Percentiles rank a stretch among this genome's conserved stretches.
Conservation (phyloP, 2,329 filamentous ascomycete genomes). For the Bipolaris zeicola region DNA sequence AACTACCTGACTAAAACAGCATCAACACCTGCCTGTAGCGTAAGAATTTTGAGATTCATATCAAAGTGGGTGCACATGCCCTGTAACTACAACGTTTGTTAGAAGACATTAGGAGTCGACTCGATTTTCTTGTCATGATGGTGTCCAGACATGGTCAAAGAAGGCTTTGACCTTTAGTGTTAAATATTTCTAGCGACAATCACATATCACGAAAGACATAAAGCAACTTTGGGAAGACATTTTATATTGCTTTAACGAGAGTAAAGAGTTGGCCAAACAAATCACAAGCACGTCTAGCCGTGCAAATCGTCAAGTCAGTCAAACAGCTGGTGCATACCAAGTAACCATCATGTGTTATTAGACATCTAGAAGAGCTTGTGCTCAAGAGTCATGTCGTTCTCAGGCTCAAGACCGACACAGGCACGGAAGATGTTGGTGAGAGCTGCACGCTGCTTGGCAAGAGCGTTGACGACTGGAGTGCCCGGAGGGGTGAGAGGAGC, state of each 20-base stretch:
- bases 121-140: background rate
- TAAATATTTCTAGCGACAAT: background rate
- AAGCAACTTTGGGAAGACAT: background rate
- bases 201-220: background rate
- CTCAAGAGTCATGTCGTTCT: constrained; percentile 98
- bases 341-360: background rate
- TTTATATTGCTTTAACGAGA: constrained; percentile 29
- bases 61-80: no score
- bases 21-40: background rate
- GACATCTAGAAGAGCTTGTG: constrained; percentile 80
- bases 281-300: background rate
- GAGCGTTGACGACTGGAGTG: constrained; percentile 91
- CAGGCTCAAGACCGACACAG: constrained; percentile 93
- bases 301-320: background rate
- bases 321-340: background rate
- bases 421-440: constrained; percentile 99
- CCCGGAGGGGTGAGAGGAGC: constrained; percentile 92
- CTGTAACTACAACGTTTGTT: background rate
- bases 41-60: background rate
- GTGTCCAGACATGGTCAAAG: no score
- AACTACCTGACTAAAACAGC: background rate
- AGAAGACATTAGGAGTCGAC: background rate
- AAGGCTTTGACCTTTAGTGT: background rate
- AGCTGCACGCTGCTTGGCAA: constrained; percentile 93
- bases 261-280: constrained; percentile 34